Base-by-base conservation (phyloP, 257 asterid species). In the Cordia subcordata region DNA sequence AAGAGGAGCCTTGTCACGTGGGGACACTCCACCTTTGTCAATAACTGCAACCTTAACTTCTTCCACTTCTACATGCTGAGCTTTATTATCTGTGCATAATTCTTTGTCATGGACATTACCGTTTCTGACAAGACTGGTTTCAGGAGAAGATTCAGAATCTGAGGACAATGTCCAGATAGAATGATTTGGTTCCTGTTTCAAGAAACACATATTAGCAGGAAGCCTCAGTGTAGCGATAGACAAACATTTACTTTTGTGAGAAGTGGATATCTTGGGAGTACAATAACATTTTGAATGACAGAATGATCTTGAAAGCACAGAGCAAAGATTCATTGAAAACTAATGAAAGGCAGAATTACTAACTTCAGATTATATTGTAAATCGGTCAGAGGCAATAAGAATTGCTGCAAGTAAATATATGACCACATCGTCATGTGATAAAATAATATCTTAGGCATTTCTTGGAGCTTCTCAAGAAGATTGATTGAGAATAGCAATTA, bases 151-250 rank as follows among this genome's bases (percentile, higher is more conserved):
- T 72, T 87, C 94, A 33, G 96, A 74, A 79, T 83, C 95, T 4
- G 94, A 85, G 67, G 94, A 80, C 72, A 87, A 39, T 13, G 89
- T 49, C 88, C 77, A 85, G 47, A 81, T 60, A 57, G 85, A 68
- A 65, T 55, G 74, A 33, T 66, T 53, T 49, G 58, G 62, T 63
- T 68, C 91, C 89, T 82, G 81, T 65, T 53, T 63, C 46, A 76
- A 59, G 63, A 67, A 70, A 59, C 51, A 62, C n/a, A 55, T 54
- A 44, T 66, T 71, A 49, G 23, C 62, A 67, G 45, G 59, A 16
- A 65, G 49, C 65, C 69, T 53, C 65, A 61, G 54, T 40, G 38
- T 32, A 40, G 23, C 11, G 13, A 60, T 37, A 50, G 33, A 20
- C 17, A 58, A 56, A 49, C 8, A 64, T 50, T 46, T 33, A 20